Evolutionary conservation across 2,329 filamentous ascomycete genomes (phyloP).

Genomic region (Thielaviopsis populi): DNA sequence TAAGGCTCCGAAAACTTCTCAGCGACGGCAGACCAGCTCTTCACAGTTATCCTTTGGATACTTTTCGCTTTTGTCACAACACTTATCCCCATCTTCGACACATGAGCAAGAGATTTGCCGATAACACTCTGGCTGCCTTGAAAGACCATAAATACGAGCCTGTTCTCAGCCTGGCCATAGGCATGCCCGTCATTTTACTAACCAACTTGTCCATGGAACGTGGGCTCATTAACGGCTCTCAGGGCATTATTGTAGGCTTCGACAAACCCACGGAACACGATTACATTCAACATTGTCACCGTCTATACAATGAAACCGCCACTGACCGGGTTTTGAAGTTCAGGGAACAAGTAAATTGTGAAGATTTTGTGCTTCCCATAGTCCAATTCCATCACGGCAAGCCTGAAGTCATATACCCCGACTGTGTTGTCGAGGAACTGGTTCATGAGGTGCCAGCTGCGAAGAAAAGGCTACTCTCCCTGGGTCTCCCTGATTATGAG

Average conservation of each 20-base stretch:
- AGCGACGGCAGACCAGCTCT: not conserved
- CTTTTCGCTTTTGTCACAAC: not conserved
- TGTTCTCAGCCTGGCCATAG: not conserved
- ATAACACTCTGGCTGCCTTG: not conserved
- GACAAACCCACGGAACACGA: no score
- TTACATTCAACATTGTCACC: no score
- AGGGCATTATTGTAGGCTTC: not conserved
- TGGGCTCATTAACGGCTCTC: not conserved
- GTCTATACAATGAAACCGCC: not conserved
- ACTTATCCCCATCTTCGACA: not conserved
- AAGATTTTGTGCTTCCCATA: not conserved
- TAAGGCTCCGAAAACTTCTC: not conserved
- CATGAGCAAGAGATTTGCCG: not conserved
- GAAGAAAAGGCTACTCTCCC: not conserved
- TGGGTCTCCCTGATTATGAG: not conserved
- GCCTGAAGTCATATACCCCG: not conserved
- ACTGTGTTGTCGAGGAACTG: not conserved
- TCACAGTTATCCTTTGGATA: not conserved
- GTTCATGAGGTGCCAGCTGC: not conserved
- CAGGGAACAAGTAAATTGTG: not conserved
- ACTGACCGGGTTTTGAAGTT: not conserved
- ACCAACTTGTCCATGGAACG: not conserved
- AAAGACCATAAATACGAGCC: not conserved
- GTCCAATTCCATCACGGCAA: not conserved
- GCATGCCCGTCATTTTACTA: not conserved